Evolutionary conservation across 139 green algal genomes (phyloP).

Genomic region (Chlorella sp.): DNA sequence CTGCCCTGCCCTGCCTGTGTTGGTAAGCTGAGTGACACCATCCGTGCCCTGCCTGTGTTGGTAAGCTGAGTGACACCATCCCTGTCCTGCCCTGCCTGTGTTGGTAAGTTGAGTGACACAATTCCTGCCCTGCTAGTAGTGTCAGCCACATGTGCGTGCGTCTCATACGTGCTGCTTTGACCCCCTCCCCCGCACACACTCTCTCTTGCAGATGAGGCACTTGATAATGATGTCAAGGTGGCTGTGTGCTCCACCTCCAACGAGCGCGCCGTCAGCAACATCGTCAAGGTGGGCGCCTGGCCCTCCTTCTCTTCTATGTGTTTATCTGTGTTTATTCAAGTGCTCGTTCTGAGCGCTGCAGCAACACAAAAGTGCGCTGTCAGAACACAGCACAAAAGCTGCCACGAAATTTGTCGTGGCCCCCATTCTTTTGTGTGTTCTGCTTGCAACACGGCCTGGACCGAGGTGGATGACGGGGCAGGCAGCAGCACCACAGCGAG

Average conservation of each 20-base stretch:
- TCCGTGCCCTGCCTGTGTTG: neutral
- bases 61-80: too few species aligned
- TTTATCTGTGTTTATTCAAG: too few species aligned
- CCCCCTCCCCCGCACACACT: too few species aligned
- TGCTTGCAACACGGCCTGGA: too few species aligned
- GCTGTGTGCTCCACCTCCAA: slow-evolving; percentile 99
- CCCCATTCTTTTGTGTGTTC: too few species aligned
- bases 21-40: too few species aligned
- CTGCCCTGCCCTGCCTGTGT: neutral
- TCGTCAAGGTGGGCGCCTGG: slow-evolving; percentile 91
- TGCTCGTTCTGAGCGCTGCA: too few species aligned
- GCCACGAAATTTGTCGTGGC: too few species aligned
- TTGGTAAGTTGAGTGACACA: too few species aligned
- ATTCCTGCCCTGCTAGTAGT: neutral
- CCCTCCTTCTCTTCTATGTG: neutral
- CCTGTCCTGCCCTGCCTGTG: neutral
- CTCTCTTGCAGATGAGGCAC: slow-evolving; percentile 74
- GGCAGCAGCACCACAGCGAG: neutral
- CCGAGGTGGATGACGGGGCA: too few species aligned
- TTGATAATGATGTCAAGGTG: slow-evolving; percentile 83
- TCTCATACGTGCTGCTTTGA: neutral
- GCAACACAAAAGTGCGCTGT: too few species aligned
- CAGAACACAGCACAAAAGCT: too few species aligned
- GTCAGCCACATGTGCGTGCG: neutral
- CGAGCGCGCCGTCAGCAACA: slow-evolving; percentile 93